Evolutionary conservation across 2,329 filamentous ascomycete species (phyloP).

Genomic region (Chrysoporthe cubensis): DNA sequence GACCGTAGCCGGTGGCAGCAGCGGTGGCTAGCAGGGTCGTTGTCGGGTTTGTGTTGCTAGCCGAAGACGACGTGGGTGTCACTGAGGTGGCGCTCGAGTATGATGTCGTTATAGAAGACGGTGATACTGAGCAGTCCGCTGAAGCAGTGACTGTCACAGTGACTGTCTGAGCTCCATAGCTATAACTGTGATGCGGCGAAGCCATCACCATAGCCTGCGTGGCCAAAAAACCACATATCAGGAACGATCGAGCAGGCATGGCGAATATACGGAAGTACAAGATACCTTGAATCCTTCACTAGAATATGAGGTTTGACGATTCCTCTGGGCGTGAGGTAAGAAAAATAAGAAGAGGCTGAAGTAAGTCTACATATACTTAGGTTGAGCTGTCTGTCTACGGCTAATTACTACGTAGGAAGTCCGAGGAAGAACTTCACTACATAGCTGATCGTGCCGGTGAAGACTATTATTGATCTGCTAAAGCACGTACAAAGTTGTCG

Average conservation of each 20-base stretch:
- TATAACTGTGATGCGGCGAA: neutral
- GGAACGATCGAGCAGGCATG: neutral
- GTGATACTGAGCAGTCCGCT: neutral
- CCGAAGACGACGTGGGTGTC: neutral
- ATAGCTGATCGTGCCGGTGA: neutral
- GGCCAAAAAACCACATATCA: neutral
- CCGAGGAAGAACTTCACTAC: neutral
- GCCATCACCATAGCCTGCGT: slow-evolving; percentile 6
- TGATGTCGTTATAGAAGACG: neutral
- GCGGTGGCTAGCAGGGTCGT: slow-evolving; percentile 10
- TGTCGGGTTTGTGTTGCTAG: neutral
- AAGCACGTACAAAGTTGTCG: neutral
- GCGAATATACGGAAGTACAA: neutral
- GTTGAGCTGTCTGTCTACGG: neutral
- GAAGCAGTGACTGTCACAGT: slow-evolving; percentile 4
- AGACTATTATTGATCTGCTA: neutral
- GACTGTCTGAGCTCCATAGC: neutral
- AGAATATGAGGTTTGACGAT: neutral
- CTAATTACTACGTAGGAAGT: neutral
- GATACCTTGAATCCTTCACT: neutral
- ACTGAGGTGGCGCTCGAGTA: neutral
- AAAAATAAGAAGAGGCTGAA: neutral
- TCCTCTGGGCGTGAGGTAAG: neutral
- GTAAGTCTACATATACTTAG: neutral
- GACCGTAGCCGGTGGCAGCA: slow-evolving; percentile 5